Conservation (phyloP, 2,329 filamentous ascomycete genomes). For the Xylaria multiplex region DNA sequence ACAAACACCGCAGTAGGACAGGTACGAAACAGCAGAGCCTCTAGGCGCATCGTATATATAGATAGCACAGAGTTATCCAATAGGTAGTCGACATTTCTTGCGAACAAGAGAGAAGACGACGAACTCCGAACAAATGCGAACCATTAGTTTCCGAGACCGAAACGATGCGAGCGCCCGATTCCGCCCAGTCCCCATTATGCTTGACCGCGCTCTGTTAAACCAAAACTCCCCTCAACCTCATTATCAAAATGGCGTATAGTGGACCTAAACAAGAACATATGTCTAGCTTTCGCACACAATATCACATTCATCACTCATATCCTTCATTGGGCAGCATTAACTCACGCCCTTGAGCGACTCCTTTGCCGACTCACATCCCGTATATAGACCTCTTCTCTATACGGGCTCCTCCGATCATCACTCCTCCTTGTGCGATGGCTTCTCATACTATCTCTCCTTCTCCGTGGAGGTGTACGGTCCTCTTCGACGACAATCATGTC, state of each 20-base stretch:
- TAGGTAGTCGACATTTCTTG: background rate
- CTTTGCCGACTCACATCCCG: constrained; percentile 49
- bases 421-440: constrained; percentile 40
- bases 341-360: constrained; percentile 48
- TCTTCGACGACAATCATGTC: constrained; percentile 55
- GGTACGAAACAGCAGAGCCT: background rate
- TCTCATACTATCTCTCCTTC: constrained; percentile 44
- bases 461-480: constrained; percentile 48
- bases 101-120: background rate
- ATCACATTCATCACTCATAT: background rate
- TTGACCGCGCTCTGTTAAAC: background rate
- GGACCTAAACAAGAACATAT: background rate
- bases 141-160: constrained; percentile 9
- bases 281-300: constrained; percentile 10
- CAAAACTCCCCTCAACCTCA: background rate
- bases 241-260: background rate
- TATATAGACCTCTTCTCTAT: constrained; percentile 48
- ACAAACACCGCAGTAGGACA: background rate
- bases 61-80: background rate
- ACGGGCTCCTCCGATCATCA: constrained; percentile 45
- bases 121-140: constrained; percentile 17
- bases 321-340: background rate
- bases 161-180: constrained; percentile 4
- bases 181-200: background rate
- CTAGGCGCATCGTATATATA: constrained; percentile 5